These are phyloP conservation scores for Punica granatum DNA, from an alignment of 345 rosid species.

Conservation along the genomic window DNA sequence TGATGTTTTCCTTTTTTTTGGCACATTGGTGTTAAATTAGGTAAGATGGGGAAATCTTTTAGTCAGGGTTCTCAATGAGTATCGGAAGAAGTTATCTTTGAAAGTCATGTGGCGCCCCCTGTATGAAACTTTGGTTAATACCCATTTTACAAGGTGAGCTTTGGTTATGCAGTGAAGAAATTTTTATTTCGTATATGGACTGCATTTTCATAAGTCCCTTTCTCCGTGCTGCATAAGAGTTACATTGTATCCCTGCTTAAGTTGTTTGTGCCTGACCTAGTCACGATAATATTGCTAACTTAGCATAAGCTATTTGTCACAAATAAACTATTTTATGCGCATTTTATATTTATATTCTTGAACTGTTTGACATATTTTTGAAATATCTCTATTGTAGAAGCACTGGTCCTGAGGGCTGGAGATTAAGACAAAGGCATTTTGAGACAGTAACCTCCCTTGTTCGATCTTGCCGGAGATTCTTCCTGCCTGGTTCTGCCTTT, in stretches of 20 bases:
- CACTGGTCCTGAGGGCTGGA: conserved; percentile 97
- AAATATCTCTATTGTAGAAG: conserved; percentile 38
- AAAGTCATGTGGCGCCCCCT: conserved; percentile 85
- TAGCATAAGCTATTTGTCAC: not conserved
- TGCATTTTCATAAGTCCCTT: not conserved
- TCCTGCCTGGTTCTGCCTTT: conserved; percentile 75
- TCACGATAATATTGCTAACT: not conserved
- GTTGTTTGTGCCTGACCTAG: not conserved
- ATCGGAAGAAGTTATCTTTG: conserved; percentile 64
- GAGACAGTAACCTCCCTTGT: conserved; percentile 78
- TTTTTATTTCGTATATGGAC: not conserved
- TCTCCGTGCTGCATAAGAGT: not conserved
- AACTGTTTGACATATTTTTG: not conserved
- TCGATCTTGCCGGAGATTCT: conserved; percentile 79
- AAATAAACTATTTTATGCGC: not conserved
- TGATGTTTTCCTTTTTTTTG: conserved; percentile 10
- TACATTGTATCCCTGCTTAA: not conserved
- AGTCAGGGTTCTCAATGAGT: conserved; percentile 72
- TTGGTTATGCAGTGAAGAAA: not conserved
- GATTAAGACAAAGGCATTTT: conserved; percentile 89
- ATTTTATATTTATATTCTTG: not conserved
- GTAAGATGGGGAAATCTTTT: conserved; percentile 92
- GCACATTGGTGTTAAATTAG: conserved; percentile 31
- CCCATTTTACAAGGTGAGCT: conserved; percentile 83
- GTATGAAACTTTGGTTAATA: conserved; percentile 72